A percentile compares a stretch with the other conserved stretches of the same genome.
These are phyloP conservation scores for Carnegiea gigantea DNA, from an alignment of 179 eudicot species.

Conservation along the genomic window DNA sequence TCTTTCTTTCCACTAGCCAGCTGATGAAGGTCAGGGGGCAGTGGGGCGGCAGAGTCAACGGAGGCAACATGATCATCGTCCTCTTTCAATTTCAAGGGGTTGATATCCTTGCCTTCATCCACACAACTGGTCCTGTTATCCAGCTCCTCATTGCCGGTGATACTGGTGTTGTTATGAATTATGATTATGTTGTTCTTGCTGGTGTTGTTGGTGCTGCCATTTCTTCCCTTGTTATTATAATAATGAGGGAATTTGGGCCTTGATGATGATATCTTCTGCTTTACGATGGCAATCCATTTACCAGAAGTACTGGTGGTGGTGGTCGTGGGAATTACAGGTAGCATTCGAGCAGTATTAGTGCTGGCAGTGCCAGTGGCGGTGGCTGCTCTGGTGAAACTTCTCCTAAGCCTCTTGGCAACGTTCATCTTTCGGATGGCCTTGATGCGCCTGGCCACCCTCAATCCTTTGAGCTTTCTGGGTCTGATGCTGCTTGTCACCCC, in stretches of 20 bases:
- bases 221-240: constrained; percentile 5
- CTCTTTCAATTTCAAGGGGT: constrained; percentile 12
- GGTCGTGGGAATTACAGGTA: neutral
- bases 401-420: constrained; percentile 19
- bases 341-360: too few species aligned
- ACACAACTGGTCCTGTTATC: constrained; percentile 48
- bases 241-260: constrained; percentile 27
- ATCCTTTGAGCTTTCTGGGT: constrained; percentile 27
- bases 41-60: constrained; percentile 29
- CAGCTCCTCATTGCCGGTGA: constrained; percentile 44
- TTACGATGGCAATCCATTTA: constrained; percentile 32
- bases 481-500: constrained; percentile 23
- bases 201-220: constrained; percentile 14
- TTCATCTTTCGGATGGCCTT: constrained; percentile 28
- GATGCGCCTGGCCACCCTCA: constrained; percentile 29
- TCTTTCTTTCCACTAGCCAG: constrained; percentile 9
- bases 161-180: constrained; percentile 51
- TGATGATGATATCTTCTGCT: constrained; percentile 30
- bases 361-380: neutral
- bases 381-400: constrained; percentile 20
- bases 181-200: constrained; percentile 40
- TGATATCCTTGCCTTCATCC: constrained; percentile 31
- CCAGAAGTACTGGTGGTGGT: constrained; percentile 5
- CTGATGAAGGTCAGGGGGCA: constrained; percentile 12
- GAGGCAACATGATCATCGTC: constrained; percentile 30